A percentile compares a stretch with the other conserved stretches of the same genome.
Conservation (phyloP, 2,329 filamentous ascomycete genomes). For the Ceratocystis eucalypticola region DNA sequence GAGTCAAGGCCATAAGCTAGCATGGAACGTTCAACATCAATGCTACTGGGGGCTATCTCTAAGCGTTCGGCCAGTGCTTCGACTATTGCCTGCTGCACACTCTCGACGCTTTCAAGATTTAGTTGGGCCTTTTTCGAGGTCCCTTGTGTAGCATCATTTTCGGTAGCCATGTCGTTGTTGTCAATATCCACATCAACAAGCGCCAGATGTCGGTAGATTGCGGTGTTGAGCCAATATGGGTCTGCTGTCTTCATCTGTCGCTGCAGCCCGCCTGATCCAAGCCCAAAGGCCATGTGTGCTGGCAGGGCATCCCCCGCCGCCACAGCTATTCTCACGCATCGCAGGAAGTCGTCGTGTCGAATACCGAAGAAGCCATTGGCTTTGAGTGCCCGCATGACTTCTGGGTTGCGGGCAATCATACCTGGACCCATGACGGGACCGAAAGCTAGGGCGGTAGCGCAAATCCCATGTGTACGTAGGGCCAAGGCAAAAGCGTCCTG, state of each 20-base stretch:
- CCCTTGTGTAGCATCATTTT: constrained; percentile 18
- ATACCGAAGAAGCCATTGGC: constrained; percentile 42
- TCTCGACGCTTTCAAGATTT: constrained; percentile 24
- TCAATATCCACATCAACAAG: constrained; percentile 30
- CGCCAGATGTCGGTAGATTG: constrained; percentile 37
- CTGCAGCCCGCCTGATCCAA: constrained; percentile 42
- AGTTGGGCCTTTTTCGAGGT: constrained; percentile 21
- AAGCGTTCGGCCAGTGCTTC: constrained; percentile 27
- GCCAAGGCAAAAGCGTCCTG: constrained; percentile 35
- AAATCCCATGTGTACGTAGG: constrained; percentile 28
- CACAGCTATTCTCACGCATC: constrained; percentile 35
- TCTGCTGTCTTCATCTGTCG: constrained; percentile 39
- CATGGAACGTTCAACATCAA: constrained; percentile 31
- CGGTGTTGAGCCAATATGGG: constrained; percentile 40
- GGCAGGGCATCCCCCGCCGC: constrained; percentile 27
- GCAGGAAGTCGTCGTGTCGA: constrained; percentile 37
- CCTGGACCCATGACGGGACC: constrained; percentile 41
- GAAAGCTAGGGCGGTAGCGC: constrained; percentile 38
- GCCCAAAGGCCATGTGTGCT: constrained; percentile 37
- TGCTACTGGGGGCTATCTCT: constrained; percentile 33
- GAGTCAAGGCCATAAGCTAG: constrained; percentile 40
- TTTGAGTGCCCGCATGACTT: constrained; percentile 35
- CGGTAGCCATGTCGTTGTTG: no score
- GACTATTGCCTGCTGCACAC: constrained; percentile 25
- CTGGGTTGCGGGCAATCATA: constrained; percentile 39